Percentiles rank a stretch among this genome's conserved stretches.
phyloP scores from a whole-genome alignment of 495 filamentous ascomycete genomes.

The Amphirosellinia nigrospora region DNA sequence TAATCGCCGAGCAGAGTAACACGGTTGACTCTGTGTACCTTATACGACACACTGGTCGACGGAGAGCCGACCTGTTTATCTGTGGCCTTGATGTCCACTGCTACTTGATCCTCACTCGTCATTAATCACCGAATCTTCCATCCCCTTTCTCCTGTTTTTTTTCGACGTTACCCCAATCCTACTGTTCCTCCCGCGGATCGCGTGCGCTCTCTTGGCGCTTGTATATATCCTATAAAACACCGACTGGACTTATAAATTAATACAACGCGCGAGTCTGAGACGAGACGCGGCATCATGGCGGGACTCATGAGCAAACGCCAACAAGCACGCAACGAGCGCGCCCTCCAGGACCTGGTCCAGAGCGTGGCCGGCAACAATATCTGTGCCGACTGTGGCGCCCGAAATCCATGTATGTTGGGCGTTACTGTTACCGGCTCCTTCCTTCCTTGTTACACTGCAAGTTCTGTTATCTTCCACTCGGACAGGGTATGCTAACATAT shows the following conservation, averaged over 20 bases:
- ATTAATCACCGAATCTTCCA: slow-evolving; percentile 3
- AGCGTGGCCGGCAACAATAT: slow-evolving; percentile 88
- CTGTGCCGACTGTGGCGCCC: slow-evolving; percentile 90
- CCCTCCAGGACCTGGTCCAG: slow-evolving; percentile 87
- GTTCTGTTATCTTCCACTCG: neutral
- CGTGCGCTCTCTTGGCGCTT: slow-evolving; percentile 24
- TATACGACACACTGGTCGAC: neutral
- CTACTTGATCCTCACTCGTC: slow-evolving; percentile 3
- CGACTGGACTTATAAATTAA: slow-evolving; percentile 10
- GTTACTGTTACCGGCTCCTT: slow-evolving; percentile 1
- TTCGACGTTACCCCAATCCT: slow-evolving; percentile 27
- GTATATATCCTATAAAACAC: slow-evolving; percentile 18
- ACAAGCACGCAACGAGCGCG: slow-evolving; percentile 93
- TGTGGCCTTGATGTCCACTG: slow-evolving; percentile 6
- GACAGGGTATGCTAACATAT: slow-evolving; percentile 32
- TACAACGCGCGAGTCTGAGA: neutral
- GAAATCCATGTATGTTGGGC: slow-evolving; percentile 80
- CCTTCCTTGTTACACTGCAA: slow-evolving; percentile 21
- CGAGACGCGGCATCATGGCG: slow-evolving; percentile 48
- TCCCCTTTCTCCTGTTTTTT: slow-evolving; percentile 1
- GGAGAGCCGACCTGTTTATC: neutral
- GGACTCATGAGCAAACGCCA: slow-evolving; percentile 81
- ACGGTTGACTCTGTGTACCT: neutral
- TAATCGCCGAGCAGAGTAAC: neutral
- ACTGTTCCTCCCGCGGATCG: slow-evolving; percentile 16